phyloP scores from a whole-genome alignment of 2,329 filamentous ascomycete species.

The Chalara sp. region DNA sequence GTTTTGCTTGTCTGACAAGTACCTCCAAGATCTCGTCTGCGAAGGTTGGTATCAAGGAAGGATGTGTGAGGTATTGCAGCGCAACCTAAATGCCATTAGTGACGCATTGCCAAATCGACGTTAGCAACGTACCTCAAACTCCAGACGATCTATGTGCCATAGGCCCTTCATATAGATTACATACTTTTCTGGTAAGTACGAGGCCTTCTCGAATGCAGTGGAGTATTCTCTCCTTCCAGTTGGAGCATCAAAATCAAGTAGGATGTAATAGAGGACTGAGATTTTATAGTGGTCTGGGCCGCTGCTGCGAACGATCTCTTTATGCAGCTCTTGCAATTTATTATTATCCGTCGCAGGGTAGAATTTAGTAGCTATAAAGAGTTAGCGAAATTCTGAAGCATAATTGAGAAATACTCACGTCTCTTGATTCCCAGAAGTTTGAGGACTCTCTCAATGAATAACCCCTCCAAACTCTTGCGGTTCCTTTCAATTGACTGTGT shows the following conservation, averaged over 20 bases:
- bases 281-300: constrained; percentile 72
- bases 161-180: constrained; percentile 75
- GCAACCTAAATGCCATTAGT: constrained; percentile 43
- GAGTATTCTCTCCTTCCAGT: constrained; percentile 37
- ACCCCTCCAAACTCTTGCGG: constrained; percentile 61
- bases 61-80: constrained; percentile 70
- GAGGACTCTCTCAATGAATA: constrained; percentile 77
- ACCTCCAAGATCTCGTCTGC: constrained; percentile 72
- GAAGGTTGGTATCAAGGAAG: constrained; percentile 73
- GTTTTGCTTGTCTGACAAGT: constrained; percentile 54
- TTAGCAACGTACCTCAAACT: constrained; percentile 52
- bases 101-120: not conserved
- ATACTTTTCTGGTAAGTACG: constrained; percentile 68
- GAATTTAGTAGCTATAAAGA: constrained; percentile 43
- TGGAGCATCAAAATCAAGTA: constrained; percentile 61
- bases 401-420: constrained; percentile 41
- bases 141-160: constrained; percentile 69
- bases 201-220: constrained; percentile 50
- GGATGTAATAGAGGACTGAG: constrained; percentile 75
- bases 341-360: constrained; percentile 70
- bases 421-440: constrained; percentile 62
- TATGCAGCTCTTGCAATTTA: constrained; percentile 62
- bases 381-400: constrained; percentile 5
- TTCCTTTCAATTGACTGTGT: constrained; percentile 58
- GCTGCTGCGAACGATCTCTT: constrained; percentile 57